These are phyloP conservation scores for Quercus tomentella DNA, from an alignment of 331 rosid species.

Conservation along the genomic window DNA sequence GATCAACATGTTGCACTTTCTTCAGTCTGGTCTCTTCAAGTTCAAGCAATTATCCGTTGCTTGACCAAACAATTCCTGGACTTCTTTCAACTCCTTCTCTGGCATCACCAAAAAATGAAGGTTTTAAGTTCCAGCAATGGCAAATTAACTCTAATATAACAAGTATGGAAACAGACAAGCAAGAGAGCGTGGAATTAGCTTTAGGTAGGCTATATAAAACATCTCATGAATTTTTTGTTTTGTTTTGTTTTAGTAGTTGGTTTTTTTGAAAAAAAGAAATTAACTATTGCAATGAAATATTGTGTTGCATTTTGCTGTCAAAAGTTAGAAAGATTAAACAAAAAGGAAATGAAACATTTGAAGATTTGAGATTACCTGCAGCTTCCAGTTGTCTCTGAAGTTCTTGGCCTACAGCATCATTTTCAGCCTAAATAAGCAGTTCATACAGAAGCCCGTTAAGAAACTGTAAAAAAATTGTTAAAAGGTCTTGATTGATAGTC, in stretches of 20 bases:
- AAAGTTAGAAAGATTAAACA: too few species aligned
- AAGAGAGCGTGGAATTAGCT: not conserved
- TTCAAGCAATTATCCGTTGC: constrained; percentile 86
- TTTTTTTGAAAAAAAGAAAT: too few species aligned
- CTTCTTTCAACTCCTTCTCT: constrained; percentile 71
- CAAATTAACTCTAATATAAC: not conserved
- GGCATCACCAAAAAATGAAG: constrained; percentile 23
- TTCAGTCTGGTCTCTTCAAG: constrained; percentile 71
- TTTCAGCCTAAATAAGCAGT: constrained; percentile 60
- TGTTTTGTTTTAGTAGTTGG: too few species aligned
- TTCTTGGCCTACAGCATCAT: constrained; percentile 75
- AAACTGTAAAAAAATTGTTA: not conserved
- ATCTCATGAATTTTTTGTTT: too few species aligned
- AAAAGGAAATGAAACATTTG: not conserved
- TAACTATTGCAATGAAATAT: too few species aligned
- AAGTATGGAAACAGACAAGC: not conserved
- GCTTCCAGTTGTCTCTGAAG: constrained; percentile 93
- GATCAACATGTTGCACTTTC: not conserved
- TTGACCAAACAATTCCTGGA: constrained; percentile 67
- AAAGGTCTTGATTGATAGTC: not conserved
- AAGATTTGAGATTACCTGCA: constrained; percentile 54
- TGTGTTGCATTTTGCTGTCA: too few species aligned
- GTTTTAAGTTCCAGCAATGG: not conserved
- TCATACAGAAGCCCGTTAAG: not conserved
- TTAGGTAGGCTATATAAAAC: not conserved